Percentiles rank a stretch among this genome's conserved stretches.
phyloP scores from a whole-genome alignment of 2,329 filamentous ascomycete species.

The Venturia oleaginea region DNA sequence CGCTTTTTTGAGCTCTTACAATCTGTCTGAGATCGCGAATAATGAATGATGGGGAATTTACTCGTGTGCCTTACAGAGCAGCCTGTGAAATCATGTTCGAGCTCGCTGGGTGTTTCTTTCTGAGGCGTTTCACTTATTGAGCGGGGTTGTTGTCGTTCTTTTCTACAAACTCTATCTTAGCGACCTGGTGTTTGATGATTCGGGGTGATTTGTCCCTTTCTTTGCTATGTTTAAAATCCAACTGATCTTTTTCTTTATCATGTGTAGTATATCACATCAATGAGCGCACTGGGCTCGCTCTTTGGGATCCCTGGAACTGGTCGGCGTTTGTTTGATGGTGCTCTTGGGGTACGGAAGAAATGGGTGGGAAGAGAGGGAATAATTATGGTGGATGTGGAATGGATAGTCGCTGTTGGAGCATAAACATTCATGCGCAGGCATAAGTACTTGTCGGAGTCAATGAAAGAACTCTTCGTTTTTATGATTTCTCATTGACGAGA shows the following conservation, averaged over 20 bases:
- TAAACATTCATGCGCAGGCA: neutral
- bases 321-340: neutral
- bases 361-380: neutral
- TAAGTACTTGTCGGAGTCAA: neutral
- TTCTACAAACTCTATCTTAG: neutral
- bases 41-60: no score
- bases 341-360: neutral
- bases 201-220: neutral
- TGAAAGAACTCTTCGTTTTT: neutral
- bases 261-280: neutral
- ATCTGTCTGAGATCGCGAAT: neutral
- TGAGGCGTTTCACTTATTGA: neutral
- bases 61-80: neutral
- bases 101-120: neutral
- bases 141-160: neutral
- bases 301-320: neutral
- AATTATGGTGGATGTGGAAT: neutral
- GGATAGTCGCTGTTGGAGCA: neutral
- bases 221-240: neutral
- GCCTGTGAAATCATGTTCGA: neutral
- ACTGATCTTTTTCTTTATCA: neutral
- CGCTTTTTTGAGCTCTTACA: slow-evolving; percentile 2
- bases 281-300: neutral
- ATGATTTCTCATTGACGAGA: no score
- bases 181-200: slow-evolving; percentile 1